Conservation (phyloP, 768 basidiomycete genomes). For the Lyophyllum decastes region DNA sequence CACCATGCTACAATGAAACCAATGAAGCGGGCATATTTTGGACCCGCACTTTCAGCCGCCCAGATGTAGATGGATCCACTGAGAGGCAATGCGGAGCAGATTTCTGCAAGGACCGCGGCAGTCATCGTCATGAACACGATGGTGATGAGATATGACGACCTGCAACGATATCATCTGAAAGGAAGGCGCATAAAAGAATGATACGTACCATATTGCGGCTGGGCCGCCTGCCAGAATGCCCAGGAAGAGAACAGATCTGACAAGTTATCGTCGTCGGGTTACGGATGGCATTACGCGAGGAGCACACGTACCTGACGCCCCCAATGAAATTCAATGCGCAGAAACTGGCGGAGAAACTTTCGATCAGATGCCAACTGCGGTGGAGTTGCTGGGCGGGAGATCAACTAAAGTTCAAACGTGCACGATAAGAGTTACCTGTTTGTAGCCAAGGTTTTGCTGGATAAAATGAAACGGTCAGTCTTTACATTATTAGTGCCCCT, state of each 20-base stretch:
- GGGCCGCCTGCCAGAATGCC: constrained; percentile 86
- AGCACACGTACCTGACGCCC: constrained; percentile 62
- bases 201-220: constrained; percentile 73
- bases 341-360: constrained; percentile 88
- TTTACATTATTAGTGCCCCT: constrained; percentile 33
- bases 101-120: constrained; percentile 84
- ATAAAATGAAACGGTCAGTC: constrained; percentile 50
- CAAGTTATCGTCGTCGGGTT: neutral
- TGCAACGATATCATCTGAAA: constrained; percentile 29
- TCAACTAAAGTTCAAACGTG: constrained; percentile 7
- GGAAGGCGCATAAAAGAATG: neutral
- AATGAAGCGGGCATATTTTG: constrained; percentile 82
- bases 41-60: constrained; percentile 92
- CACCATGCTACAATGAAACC: constrained; percentile 94
- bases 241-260: constrained; percentile 77
- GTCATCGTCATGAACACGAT: constrained; percentile 88
- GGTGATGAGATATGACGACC: constrained; percentile 85
- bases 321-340: constrained; percentile 91
- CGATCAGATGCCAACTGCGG: constrained; percentile 79
- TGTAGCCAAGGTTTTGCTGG: constrained; percentile 77
- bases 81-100: constrained; percentile 85
- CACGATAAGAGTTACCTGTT: constrained; percentile 53
- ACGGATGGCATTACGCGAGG: neutral
- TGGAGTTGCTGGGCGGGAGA: constrained; percentile 67
- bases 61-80: constrained; percentile 94